Base-by-base conservation (phyloP, 495 filamentous ascomycete species). In the Podospora australis region DNA sequence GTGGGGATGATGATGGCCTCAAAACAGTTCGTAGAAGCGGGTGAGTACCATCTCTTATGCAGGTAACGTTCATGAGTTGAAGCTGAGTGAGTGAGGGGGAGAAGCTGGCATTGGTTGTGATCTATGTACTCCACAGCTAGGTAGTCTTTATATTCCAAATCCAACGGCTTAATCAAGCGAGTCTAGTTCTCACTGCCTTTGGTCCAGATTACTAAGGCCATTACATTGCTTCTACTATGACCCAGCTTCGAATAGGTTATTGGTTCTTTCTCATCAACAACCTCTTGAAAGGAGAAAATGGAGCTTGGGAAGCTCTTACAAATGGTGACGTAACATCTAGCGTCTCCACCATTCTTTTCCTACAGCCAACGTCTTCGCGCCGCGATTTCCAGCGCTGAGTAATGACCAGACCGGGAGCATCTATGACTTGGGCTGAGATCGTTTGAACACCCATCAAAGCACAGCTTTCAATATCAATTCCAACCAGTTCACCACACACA, bases 251-350 rank as follows among this genome's bases (percentile, higher is more conserved):
- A 36, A n/a, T 17, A n/a, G 19, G 32, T 36, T n/a, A 16, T 36
- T 17, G 32, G 32, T 36, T 36, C 32, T 6, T n/a, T 3, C 13
- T 17, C 13, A 36, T 8, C 9, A 5, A 14, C n/a, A 6, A 1
- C 46, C 34, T 49, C 38, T 40, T 40, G 19, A 17, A 40, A 40
- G 20, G 8, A 23, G 8, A 19, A 46, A 11, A 17, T 24, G 19
- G 17, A 2, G 34, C n/a, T 46, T 8, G n/a, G 32, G 6, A 36
- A 1, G 4, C 13, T 36, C 30, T 53, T 44, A 53, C 50, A 48
- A 48, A 53, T 53, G 24, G 39, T 53, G 50, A 53, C 50, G 50
- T 53, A 53, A 53, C 36, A 10, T 19, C 9, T 17, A 36, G n/a
- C 19, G 19, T 36, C 17, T 13, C 32, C n/a, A 36, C 14, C 19